Percentiles rank a stretch among this genome's conserved stretches.
phyloP scores from a whole-genome alignment of 257 asterid species.

The Petrea volubilis region DNA sequence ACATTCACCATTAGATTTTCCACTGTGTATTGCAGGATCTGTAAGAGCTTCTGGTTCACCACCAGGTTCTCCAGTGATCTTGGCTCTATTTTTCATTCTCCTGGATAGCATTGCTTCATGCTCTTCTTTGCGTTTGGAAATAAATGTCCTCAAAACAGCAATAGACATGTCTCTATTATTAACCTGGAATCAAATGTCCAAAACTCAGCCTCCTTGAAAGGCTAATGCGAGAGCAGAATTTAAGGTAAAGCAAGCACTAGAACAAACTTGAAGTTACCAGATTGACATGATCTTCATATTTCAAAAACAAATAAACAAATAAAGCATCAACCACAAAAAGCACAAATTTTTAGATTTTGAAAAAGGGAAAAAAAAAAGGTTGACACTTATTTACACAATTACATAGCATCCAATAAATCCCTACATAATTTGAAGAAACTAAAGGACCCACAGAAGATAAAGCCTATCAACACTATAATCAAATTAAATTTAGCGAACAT shows the following conservation, averaged over 20 bases:
- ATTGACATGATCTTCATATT: not conserved
- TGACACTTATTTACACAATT: not conserved
- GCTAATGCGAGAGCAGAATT: not conserved
- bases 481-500: slow-evolving; percentile 4
- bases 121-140: slow-evolving; percentile 66
- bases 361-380: not conserved
- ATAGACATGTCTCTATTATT: slow-evolving; percentile 94
- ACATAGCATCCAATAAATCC: not conserved
- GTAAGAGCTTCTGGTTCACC: slow-evolving; percentile 29
- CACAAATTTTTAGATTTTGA: not conserved
- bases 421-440: not conserved
- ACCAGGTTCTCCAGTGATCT: slow-evolving; percentile 34
- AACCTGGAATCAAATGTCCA: slow-evolving; percentile 55
- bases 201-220: slow-evolving; percentile 10
- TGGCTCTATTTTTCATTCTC: slow-evolving; percentile 48
- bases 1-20: slow-evolving; percentile 45
- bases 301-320: not conserved
- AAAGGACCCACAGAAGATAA: not conserved
- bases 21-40: slow-evolving; percentile 34
- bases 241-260: not conserved
- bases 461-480: not conserved
- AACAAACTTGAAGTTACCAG: not conserved
- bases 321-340: slow-evolving; percentile 6
- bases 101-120: slow-evolving; percentile 56
- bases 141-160: slow-evolving; percentile 87